A percentile compares a stretch with the other conserved stretches of the same genome.
Conservation (phyloP, 1,139 yeast genomes). For the Candida albicans region DNA sequence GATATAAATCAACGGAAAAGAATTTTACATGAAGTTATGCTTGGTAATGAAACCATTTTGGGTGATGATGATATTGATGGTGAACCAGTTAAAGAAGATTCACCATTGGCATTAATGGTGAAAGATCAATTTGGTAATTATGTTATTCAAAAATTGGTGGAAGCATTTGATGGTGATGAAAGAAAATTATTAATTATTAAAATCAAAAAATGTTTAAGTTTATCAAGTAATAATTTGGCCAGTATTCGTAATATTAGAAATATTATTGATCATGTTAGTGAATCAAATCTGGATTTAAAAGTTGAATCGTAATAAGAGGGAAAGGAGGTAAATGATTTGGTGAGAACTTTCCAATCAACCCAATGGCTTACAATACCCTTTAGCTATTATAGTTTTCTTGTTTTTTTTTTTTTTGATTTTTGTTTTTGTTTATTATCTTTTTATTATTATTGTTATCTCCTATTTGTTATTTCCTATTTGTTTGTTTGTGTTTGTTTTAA, state of each 20-base stretch:
- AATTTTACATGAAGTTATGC: slow-evolving; percentile 63
- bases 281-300: background rate
- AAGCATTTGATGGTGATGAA: slow-evolving; percentile 62
- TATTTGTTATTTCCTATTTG: too few relatives aligned
- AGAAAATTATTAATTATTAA: slow-evolving; percentile 60
- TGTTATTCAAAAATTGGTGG: slow-evolving; percentile 92
- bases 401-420: background rate
- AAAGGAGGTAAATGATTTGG: too few relatives aligned
- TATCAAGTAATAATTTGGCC: slow-evolving; percentile 4
- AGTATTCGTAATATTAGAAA: slow-evolving; percentile 5
- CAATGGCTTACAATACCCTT: background rate
- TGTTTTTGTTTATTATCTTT: too few relatives aligned
- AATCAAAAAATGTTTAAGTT: slow-evolving; percentile 56
- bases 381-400: background rate
- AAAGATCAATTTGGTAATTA: slow-evolving; percentile 97
- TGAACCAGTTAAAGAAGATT: slow-evolving; percentile 54
- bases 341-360: too few relatives aligned
- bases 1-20: slow-evolving; percentile 57
- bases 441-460: background rate
- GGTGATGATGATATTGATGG: slow-evolving; percentile 11
- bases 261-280: slow-evolving; percentile 2
- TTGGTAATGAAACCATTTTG: slow-evolving; percentile 42
- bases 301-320: too few relatives aligned
- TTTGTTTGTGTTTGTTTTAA: too few relatives aligned
- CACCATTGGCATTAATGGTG: slow-evolving; percentile 83